phyloP scores from a whole-genome alignment of 176 grass and related monocot species.

The Lolium perenne region DNA sequence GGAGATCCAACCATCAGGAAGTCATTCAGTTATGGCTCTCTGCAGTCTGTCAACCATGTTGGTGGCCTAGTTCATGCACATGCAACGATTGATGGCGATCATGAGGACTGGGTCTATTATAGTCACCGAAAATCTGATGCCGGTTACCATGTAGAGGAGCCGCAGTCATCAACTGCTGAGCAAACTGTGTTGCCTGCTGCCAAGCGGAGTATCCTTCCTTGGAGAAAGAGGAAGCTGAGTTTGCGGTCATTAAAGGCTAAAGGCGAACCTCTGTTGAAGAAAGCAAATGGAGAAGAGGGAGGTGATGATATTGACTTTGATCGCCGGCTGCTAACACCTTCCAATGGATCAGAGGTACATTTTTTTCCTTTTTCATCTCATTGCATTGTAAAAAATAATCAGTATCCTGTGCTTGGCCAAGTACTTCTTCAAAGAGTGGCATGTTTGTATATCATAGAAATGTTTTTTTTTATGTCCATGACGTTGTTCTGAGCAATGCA shows the following conservation, averaged over 20 bases:
- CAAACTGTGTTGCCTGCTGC: slow-evolving; percentile 42
- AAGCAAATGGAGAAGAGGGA: slow-evolving; percentile 73
- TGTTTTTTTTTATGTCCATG: not conserved
- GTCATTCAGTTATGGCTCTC: slow-evolving; percentile 93
- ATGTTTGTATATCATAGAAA: slow-evolving; percentile 33
- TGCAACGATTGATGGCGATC: slow-evolving; percentile 63
- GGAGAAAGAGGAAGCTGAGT: slow-evolving; percentile 65
- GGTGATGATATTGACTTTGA: slow-evolving; percentile 93
- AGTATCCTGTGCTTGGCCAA: not conserved
- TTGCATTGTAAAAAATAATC: not conserved
- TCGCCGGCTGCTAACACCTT: slow-evolving; percentile 55
- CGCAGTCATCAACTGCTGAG: slow-evolving; percentile 35
- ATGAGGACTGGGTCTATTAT: slow-evolving; percentile 92
- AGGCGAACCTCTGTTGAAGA: slow-evolving; percentile 83
- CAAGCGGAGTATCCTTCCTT: slow-evolving; percentile 74
- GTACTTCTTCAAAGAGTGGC: not conserved
- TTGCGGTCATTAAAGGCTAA: slow-evolving; percentile 60
- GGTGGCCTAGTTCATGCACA: slow-evolving; percentile 54
- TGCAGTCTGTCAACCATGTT: slow-evolving; percentile 70
- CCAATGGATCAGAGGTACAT: slow-evolving; percentile 51
- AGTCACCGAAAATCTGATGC: slow-evolving; percentile 76
- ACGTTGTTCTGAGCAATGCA: slow-evolving; percentile 17
- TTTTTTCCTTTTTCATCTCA: slow-evolving; percentile 4
- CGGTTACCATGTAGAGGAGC: slow-evolving; percentile 51
- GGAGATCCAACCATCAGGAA: slow-evolving; percentile 68